Evolutionary conservation across 2,329 filamentous ascomycete species (phyloP), one percentile per base, ranked within the genome.

Genomic region (Stagonosporopsis vannaccii): DNA sequence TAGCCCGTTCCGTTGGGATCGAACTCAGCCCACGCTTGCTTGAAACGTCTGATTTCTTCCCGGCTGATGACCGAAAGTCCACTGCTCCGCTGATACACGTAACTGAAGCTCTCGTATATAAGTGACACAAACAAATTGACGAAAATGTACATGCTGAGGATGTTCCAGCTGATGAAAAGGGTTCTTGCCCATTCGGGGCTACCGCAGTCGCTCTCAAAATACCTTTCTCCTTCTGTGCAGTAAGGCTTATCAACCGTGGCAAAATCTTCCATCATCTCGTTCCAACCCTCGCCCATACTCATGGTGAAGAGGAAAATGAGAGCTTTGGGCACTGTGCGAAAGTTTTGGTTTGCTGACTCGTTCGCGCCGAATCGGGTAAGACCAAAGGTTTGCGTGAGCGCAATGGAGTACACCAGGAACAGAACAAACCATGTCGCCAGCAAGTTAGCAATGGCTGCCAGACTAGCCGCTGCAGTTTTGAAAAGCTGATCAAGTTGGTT

Each of bases 91-190:
- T 99, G 96, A 75, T 98, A 99, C 61, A 99, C 95, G 71, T 99
- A 99, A 75, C 92, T 97, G 83, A 99, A 99, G 78, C 93, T 98
- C 80, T 99, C 95, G 79, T 96, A 99, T 66, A 99, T 99, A 74
- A 99, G 87, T 44, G 95, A 99, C 56, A 99, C 94, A 76, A 99
- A 99, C 72, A 99, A 80, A 71, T 94, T 97, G 72, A 98, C 94
- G 71, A 99, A 99, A 70, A 99, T 96, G 79, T 99, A 99, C 95
- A 99, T 99, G 90, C 94, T 98, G 77, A 99, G 85, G 69, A 99
- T 94, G 80, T 99, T 99, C 95, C 95, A 99, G 4, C 90, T 87
- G 55, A 98, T 92, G 80, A 99, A 99, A 9, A 99, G 82, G 30
- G 88, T 86, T 47, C 92, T 85, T 7, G 95, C 92, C 92, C 95